Percentiles rank a stretch among this genome's conserved stretches.
These are phyloP conservation scores for Rhizophlyctis rosea DNA, from an alignment of 192 early-diverging fungal genomes.

Conservation along the genomic window DNA sequence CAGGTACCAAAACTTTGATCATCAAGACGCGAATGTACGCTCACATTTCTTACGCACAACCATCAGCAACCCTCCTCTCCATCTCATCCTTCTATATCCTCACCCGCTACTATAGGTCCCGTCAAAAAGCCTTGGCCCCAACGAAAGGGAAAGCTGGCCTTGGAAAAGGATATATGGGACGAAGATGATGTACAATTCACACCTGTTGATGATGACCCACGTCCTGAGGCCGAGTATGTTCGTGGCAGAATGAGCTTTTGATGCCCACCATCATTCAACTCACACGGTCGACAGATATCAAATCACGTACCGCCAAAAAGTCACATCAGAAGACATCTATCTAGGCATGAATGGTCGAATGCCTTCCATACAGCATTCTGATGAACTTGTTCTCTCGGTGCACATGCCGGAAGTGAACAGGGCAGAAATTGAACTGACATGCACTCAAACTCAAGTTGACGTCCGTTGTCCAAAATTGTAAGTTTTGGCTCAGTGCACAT, in stretches of 20 bases:
- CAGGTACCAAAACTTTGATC: neutral
- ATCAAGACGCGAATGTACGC: neutral
- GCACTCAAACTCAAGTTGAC: neutral
- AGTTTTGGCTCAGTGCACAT: too few species aligned
- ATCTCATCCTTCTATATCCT: neutral
- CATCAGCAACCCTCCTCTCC: neutral
- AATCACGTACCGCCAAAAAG: conserved; percentile 5
- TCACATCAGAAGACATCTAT: conserved; percentile 7
- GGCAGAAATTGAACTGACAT: neutral
- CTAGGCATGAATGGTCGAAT: conserved; percentile 9
- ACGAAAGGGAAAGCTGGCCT: neutral
- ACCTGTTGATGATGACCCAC: neutral
- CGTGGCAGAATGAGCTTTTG: neutral
- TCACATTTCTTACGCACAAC: neutral
- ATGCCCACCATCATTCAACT: neutral
- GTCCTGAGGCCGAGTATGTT: neutral
- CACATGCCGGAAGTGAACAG: neutral
- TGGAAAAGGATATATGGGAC: neutral
- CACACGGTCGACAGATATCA: conserved; percentile 3
- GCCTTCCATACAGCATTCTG: conserved; percentile 6
- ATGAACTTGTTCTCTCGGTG: neutral
- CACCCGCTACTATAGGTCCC: neutral
- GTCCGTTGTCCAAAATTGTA: conserved; percentile 3
- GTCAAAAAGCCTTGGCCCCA: neutral
- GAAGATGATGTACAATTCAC: neutral